phyloP scores from a whole-genome alignment of 495 filamentous ascomycete species.

The Penicillium simplicissimum region DNA sequence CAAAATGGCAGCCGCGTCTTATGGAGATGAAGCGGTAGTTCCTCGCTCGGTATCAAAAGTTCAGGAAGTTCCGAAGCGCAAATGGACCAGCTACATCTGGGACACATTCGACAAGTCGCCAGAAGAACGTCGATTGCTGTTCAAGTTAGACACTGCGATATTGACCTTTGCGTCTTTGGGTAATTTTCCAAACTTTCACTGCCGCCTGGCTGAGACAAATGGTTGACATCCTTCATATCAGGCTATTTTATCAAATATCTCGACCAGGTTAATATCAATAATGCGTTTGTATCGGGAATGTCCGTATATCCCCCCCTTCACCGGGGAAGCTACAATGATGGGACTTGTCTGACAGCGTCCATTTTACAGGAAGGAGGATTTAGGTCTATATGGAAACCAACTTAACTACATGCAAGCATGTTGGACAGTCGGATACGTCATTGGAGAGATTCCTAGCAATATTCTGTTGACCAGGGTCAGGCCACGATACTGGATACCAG shows the following conservation, averaged over 20 bases:
- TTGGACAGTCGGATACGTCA: constrained; percentile 65
- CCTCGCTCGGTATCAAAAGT: constrained; percentile 16
- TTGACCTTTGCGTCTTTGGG: constrained; percentile 55
- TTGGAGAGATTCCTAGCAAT: constrained; percentile 63
- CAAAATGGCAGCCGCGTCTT: not conserved
- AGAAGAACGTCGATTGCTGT: constrained; percentile 58
- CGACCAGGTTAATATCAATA: constrained; percentile 60
- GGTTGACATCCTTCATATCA: constrained; percentile 5
- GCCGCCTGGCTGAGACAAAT: not conserved
- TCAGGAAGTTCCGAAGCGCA: constrained; percentile 30
- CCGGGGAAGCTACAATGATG: no score
- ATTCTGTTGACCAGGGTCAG: constrained; percentile 56
- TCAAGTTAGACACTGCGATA: constrained; percentile 59
- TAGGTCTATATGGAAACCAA: constrained; percentile 57
- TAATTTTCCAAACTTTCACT: constrained; percentile 11
- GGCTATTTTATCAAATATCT: constrained; percentile 62
- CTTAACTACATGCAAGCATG: constrained; percentile 51
- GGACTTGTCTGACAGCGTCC: not conserved
- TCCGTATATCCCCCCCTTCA: no score
- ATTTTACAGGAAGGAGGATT: constrained; percentile 58
- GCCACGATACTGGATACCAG: constrained; percentile 61
- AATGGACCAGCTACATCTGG: constrained; percentile 55
- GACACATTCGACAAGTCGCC: constrained; percentile 62
- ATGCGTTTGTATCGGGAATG: constrained; percentile 53
- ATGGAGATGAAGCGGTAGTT: constrained; percentile 18